Conservation (phyloP, 148 eudicot genomes). For the Heliamphora exappendiculata region DNA sequence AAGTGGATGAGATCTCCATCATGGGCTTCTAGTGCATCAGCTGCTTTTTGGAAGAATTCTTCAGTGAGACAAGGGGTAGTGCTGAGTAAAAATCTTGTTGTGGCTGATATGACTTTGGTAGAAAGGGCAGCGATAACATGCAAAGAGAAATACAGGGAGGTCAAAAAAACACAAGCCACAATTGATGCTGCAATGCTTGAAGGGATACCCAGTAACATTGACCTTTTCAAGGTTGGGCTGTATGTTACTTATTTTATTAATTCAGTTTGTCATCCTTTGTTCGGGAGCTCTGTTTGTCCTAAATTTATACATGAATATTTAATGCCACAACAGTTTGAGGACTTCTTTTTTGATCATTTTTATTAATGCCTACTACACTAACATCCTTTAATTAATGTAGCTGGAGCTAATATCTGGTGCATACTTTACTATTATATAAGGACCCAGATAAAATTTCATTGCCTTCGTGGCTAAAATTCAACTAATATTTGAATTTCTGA, state of each 20-base stretch:
- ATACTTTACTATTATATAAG: not conserved
- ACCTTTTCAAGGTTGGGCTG: conserved; percentile 72
- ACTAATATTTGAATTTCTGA: not conserved
- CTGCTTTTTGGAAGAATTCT: conserved; percentile 63
- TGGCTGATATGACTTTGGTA: conserved; percentile 59
- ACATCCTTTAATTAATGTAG: not conserved
- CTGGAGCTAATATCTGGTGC: not conserved
- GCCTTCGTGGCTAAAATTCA: not conserved
- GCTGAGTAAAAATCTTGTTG: conserved; percentile 67
- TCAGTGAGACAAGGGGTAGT: conserved; percentile 45
- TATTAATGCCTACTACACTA: not conserved
- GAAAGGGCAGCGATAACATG: conserved; percentile 64
- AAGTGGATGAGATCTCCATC: conserved; percentile 83
- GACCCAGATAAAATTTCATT: not conserved
- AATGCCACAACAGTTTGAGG: not conserved
- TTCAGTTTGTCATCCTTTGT: not conserved
- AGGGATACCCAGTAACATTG: conserved; percentile 94
- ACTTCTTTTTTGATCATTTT: not conserved
- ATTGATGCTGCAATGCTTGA: conserved; percentile 88
- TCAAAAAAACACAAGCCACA: conserved; percentile 83
- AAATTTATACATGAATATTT: not conserved
- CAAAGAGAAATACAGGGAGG: conserved; percentile 48
- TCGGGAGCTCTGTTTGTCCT: not conserved
- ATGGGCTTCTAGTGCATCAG: conserved; percentile 66
- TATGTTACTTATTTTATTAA: not conserved